These are phyloP conservation scores for Penicillium daleae DNA, from an alignment of 495 filamentous ascomycete species.

Conservation along the genomic window DNA sequence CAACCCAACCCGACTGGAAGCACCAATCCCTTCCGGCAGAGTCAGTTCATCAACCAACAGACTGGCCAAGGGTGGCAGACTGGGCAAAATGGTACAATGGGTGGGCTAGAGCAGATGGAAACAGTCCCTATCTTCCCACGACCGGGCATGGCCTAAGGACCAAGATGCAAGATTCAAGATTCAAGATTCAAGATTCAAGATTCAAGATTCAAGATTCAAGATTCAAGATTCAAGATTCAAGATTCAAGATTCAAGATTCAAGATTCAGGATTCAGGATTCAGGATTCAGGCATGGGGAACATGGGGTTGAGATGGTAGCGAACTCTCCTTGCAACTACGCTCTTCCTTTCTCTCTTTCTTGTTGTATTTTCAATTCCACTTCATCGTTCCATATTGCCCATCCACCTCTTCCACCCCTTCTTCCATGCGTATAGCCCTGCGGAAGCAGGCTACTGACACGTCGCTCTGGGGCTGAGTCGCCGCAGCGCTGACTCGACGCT, in stretches of 20 bases:
- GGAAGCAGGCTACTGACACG: background rate
- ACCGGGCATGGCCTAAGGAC: conserved; percentile 55
- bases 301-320: background rate
- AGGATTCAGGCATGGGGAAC: background rate
- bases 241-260: no score
- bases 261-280: no score
- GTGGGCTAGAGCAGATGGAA: conserved; percentile 76
- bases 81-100: conserved; percentile 72
- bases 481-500: background rate
- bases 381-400: background rate
- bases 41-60: conserved; percentile 80
- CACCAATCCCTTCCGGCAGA: conserved; percentile 94
- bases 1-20: conserved; percentile 78
- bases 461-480: background rate
- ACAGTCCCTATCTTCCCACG: conserved; percentile 88
- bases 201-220: no score
- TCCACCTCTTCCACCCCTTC: background rate
- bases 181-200: no score
- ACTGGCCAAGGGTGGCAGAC: conserved; percentile 89
- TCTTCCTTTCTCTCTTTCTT: conserved; percentile 7
- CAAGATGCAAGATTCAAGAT: no score
- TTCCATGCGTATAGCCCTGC: background rate
- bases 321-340: background rate
- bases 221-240: no score
- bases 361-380: conserved; percentile 1